These are phyloP conservation scores for Vigna radiata DNA, from an alignment of 306 rosid species.

Conservation along the genomic window DNA sequence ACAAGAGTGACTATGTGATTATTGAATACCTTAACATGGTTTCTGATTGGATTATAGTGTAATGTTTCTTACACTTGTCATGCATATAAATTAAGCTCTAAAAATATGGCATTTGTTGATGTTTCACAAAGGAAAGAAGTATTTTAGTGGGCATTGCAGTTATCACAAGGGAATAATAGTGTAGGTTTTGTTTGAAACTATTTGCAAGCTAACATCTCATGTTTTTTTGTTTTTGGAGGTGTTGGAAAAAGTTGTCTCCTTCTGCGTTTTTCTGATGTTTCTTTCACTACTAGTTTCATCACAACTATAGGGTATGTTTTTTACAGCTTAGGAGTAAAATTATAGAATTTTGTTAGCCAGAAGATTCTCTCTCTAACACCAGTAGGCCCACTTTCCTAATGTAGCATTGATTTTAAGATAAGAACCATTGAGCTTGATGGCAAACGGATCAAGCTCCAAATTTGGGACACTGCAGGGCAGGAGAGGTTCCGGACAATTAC, in stretches of 20 bases:
- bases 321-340: conserved; percentile 30
- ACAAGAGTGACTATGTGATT: not conserved
- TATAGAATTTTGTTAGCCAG: conserved; percentile 18
- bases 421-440: conserved; percentile 98
- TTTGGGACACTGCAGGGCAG: conserved; percentile 99
- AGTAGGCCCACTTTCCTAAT: conserved; percentile 36
- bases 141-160: not conserved
- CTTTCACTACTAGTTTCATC: conserved; percentile 96
- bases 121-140: not conserved
- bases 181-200: conserved; percentile 25
- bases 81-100: not conserved
- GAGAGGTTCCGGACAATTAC: conserved; percentile 99
- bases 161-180: not conserved
- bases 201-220: conserved; percentile 6
- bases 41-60: not conserved
- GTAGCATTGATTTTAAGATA: conserved; percentile 95
- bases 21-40: not conserved
- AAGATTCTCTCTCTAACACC: conserved; percentile 34
- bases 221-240: conserved; percentile 59
- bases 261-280: conserved; percentile 96
- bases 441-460: conserved; percentile 94
- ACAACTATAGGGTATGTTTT: conserved; percentile 87
- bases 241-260: conserved; percentile 99
- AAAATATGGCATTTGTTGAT: not conserved
- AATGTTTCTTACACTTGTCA: not conserved